These are phyloP conservation scores for Salix viminalis DNA, from an alignment of 345 rosid genomes.

Conservation along the genomic window DNA sequence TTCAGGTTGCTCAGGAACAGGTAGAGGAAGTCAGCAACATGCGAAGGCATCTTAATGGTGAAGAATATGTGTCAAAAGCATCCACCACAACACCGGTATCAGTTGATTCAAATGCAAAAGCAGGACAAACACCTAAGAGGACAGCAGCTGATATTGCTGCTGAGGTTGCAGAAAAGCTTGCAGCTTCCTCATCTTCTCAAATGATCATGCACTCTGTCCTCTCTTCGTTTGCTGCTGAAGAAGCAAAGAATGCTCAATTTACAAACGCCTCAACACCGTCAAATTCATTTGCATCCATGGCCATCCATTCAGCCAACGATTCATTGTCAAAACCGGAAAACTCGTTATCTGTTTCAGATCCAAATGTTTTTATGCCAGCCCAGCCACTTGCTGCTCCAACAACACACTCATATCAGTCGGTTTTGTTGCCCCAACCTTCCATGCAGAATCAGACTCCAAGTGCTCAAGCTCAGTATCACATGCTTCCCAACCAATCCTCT, in stretches of 20 bases:
- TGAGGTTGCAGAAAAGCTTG: constrained; percentile 85
- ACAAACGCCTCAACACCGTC: constrained; percentile 24
- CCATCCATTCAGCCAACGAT: constrained; percentile 17
- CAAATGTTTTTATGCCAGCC: constrained; percentile 35
- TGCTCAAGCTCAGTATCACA: constrained; percentile 58
- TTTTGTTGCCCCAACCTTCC: constrained; percentile 32
- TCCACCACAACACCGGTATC: constrained; percentile 25
- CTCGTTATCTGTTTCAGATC: constrained; percentile 41
- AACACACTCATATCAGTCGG: constrained; percentile 40
- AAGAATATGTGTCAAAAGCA: constrained; percentile 39
- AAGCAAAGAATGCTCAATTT: constrained; percentile 63
- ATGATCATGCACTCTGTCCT: constrained; percentile 90
- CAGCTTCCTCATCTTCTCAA: constrained; percentile 86
- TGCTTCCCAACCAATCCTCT: constrained; percentile 47
- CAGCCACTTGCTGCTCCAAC: constrained; percentile 36
- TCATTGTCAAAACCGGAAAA: constrained; percentile 41
- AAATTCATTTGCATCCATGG: constrained; percentile 22
- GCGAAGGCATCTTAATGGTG: constrained; percentile 58
- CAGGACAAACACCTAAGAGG: constrained; percentile 54
- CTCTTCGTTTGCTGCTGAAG: constrained; percentile 89
- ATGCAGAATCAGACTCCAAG: constrained; percentile 44
- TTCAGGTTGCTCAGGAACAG: constrained; percentile 76
- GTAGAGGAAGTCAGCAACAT: constrained; percentile 65
- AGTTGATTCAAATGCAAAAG: constrained; percentile 30
- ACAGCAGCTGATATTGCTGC: constrained; percentile 92